phyloP scores from a whole-genome alignment of 2,329 filamentous ascomycete species.

The Parastagonospora avenae region DNA sequence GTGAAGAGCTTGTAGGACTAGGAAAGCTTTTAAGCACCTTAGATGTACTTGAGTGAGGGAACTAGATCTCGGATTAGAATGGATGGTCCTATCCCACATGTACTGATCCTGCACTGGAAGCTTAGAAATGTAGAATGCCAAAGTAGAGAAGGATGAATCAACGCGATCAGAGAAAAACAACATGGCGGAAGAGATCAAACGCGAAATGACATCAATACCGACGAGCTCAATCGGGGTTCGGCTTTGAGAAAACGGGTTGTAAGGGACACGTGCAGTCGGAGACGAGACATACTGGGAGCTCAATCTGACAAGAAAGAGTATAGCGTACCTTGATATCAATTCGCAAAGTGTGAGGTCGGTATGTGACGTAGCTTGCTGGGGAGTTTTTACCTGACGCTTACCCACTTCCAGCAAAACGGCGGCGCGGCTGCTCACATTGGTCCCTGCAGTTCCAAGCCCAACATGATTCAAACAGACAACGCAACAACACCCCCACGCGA shows the following conservation, averaged over 20 bases:
- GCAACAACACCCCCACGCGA: slow-evolving; percentile 5
- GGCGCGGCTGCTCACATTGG: background rate
- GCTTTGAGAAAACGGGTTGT: background rate
- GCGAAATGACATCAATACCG: background rate
- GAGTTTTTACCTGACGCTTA: background rate
- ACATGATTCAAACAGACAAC: slow-evolving; percentile 16
- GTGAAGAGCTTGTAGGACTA: no score
- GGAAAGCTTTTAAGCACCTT: no score
- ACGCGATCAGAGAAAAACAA: no score
- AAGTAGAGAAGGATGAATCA: no score
- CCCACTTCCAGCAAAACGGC: background rate
- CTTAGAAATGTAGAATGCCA: no score
- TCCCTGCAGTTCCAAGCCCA: slow-evolving; percentile 22
- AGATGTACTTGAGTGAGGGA: no score
- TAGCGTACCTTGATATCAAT: background rate
- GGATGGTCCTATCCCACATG: no score
- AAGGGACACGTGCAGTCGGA: background rate
- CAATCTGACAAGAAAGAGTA: background rate
- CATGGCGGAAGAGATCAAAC: no score
- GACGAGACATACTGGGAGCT: background rate
- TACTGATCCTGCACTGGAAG: no score
- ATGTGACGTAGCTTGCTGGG: slow-evolving; percentile 7
- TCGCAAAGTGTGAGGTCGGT: background rate
- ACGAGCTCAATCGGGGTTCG: background rate
- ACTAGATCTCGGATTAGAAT: no score